A percentile compares a stretch with the other conserved stretches of the same genome.
These are phyloP conservation scores for Emmonsiellopsis sp. DNA, from an alignment of 2,329 filamentous ascomycete genomes.

Conservation along the genomic window DNA sequence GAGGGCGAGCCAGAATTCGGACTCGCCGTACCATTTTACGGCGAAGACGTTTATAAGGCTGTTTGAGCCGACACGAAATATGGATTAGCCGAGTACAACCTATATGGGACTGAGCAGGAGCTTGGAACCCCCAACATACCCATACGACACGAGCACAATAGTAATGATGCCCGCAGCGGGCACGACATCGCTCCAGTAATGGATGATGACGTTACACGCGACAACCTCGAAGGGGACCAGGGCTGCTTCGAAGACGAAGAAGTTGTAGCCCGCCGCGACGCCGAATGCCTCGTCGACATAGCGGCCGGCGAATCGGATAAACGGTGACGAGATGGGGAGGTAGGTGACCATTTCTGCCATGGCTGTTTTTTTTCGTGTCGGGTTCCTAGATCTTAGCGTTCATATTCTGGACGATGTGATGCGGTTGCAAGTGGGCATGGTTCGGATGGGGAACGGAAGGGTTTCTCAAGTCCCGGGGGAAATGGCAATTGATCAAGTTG, in stretches of 20 bases:
- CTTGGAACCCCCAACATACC: conserved; percentile 18
- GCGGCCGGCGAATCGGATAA: conserved; percentile 38
- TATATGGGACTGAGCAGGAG: neutral
- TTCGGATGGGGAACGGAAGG: too few species aligned
- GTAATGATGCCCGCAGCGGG: conserved; percentile 40
- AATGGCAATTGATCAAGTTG: neutral
- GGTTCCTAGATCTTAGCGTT: conserved; percentile 16
- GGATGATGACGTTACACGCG: conserved; percentile 42
- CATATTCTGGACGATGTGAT: neutral
- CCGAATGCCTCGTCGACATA: conserved; percentile 43
- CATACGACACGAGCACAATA: conserved; percentile 37
- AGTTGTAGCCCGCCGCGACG: conserved; percentile 42
- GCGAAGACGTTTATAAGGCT: conserved; percentile 60
- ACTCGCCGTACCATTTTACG: conserved; percentile 66
- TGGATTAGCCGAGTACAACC: neutral
- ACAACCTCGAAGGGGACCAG: conserved; percentile 46
- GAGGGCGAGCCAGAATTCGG: conserved; percentile 65
- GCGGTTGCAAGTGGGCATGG: conserved; percentile 10
- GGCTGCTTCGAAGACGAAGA: conserved; percentile 43
- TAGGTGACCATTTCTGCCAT: conserved; percentile 45
- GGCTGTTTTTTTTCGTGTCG: conserved; percentile 17
- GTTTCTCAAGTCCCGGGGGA: too few species aligned
- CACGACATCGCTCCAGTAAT: conserved; percentile 41
- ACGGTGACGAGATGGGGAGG: conserved; percentile 38
- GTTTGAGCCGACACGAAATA: neutral